Base-by-base conservation (phyloP, 768 basidiomycete species). In the Leucosporidium creatinivorum region DNA sequence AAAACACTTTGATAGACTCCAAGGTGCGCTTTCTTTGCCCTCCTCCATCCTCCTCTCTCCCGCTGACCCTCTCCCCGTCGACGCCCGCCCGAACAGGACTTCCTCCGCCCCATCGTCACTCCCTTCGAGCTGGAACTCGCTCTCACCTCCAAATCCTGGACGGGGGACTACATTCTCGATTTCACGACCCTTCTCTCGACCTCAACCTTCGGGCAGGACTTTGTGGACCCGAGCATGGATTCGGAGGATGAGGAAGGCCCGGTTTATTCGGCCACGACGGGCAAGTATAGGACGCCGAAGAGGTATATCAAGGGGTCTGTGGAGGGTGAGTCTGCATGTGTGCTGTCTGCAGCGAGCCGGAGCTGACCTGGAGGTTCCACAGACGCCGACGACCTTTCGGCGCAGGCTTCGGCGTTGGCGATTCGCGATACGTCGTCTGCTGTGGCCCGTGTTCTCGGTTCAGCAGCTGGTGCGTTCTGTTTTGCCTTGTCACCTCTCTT, bases 121-220 rank as follows among this genome's bases (percentile, higher is more conserved):
- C 96, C 96, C 0, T 94, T 85, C 77, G 96, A 99, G 76, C 81
- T 96, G 23, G 85, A 87, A 70, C 78, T 93, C 4, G 91, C 93
- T 0, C 81, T 98, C 17, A 84, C 85, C 65, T 81, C 82, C 1
- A 84, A 87, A 60, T 84, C 77, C 55, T 94, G 87, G 91, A 87
- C 84, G 4, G 89, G 86, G 9, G 80, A 80, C 58, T 73, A 73
- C 65, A 69, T 73, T 58, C 71, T 73, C 60, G 71, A 73, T 52
- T 69, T 73, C 36, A 62, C 65, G 9, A 47, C 58, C n/a, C 63
- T 73, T 3, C 66, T 73, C 19, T 25, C 60, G 0, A 47, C 49
- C 36, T 66, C 65, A 73, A 74, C 75, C 51, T 75, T 63, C 73
- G 78, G 50, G 60, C 75, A 49, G 76, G 77, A 70, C 74, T 89